Percentiles rank a stretch among this genome's conserved stretches.
Evolutionary conservation across 2,329 filamentous ascomycete species (phyloP).

Genomic region (Aspergillus aculeatus): DNA sequence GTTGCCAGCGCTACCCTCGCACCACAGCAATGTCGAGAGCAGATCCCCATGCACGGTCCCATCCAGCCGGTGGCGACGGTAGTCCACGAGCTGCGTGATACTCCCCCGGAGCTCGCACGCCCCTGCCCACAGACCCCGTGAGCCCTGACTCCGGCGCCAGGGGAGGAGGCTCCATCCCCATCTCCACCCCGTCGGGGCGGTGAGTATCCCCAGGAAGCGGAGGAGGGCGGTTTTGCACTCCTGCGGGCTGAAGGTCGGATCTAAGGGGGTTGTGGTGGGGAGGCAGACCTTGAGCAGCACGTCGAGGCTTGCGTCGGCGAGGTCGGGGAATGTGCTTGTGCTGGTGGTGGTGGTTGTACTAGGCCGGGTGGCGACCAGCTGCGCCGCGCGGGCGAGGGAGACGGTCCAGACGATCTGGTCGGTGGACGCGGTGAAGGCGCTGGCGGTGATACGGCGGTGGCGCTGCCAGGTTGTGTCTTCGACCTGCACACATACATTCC

Average conservation of each 20-base stretch:
- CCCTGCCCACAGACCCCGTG: no score
- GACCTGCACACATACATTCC: background rate
- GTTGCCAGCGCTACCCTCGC: background rate
- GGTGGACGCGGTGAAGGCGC: constrained; percentile 1
- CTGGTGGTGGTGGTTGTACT: background rate
- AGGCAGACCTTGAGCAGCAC: constrained; percentile 3
- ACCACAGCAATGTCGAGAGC: background rate
- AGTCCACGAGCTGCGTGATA: no score
- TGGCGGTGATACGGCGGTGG: background rate
- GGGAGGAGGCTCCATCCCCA: no score
- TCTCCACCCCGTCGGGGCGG: no score
- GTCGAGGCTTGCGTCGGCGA: background rate
- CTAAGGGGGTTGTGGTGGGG: background rate
- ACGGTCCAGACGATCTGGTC: constrained; percentile 1
- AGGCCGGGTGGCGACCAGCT: background rate
- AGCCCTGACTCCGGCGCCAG: no score
- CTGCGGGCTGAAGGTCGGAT: background rate
- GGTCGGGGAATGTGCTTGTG: background rate
- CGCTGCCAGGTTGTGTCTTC: constrained; percentile 6
- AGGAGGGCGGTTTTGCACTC: background rate
- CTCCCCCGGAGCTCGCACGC: no score
- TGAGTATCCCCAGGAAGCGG: background rate
- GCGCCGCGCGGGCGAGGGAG: background rate
- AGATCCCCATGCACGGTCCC: background rate
- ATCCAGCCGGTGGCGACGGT: no score